Base-by-base conservation (phyloP, 176 grass and related monocot species). In the Oryza australiensis region DNA sequence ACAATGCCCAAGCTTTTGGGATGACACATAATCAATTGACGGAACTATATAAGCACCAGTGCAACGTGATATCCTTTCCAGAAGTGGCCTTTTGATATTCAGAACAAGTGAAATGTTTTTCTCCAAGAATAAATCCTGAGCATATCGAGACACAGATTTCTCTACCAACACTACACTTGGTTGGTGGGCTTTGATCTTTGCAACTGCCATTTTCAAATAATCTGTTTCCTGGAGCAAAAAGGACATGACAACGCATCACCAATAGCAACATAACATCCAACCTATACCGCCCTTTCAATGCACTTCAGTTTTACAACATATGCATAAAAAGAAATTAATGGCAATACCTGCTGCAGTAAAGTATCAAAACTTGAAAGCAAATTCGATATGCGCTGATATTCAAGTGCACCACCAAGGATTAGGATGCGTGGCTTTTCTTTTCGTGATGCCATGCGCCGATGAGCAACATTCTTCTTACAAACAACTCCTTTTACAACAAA, bases 321-420 rank as follows among this genome's bases (percentile, higher is more conserved):
- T 37, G 72, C 38, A 62, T 22, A 27, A 16, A 57, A 85, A 64
- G 72, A 38, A 28, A 68, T 49, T 76, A 20, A 73, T 72, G 69
- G 9, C 30, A 81, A 81, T 84, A 98, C 95, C 90, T 98, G 96
- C 78, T 98, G 96, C 78, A 98, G 82, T 84, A 98, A 90, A 57
- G 96, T 98, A 87, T 98, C 96, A 84, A 98, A 95, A 95, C 96
- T 98, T 68, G 96, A 98, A 82, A 98, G 96, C 82, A 95, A 83
- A 91, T 98, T 98, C 2, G 96, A 90, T 63, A 98, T 89, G 69
- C 96, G 92, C 42, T 98, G 96, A 85, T 98, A 98, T 86, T 98
- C 96, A 41, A 98, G 90, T 81, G 96, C 92, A 87, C 96, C 96
- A 66, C 91, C 90, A 86, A 98, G 96, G 83, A 95, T 88, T 53